phyloP scores from a whole-genome alignment of 805 yeast species.

The Teunomyces funiuensis region DNA sequence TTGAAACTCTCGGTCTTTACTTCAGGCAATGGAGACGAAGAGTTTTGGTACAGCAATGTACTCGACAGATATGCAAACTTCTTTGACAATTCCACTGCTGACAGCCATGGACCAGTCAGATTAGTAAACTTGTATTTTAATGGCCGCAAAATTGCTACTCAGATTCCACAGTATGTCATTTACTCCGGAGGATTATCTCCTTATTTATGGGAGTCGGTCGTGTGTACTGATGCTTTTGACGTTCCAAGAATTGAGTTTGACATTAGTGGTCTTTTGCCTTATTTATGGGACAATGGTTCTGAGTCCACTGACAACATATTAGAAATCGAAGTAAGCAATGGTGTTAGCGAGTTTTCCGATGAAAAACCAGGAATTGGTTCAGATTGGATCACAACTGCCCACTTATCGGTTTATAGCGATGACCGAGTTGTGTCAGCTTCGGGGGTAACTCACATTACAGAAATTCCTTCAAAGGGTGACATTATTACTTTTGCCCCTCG shows the following conservation, averaged over 20 bases:
- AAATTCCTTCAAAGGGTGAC: slow-evolving; percentile 23
- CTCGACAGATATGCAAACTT: slow-evolving; percentile 46
- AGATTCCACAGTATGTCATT: slow-evolving; percentile 69
- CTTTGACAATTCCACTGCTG: slow-evolving; percentile 40
- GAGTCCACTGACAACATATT: slow-evolving; percentile 29
- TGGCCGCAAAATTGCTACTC: slow-evolving; percentile 57
- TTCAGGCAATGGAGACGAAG: slow-evolving; percentile 78
- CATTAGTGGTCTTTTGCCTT: slow-evolving; percentile 66
- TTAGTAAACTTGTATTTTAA: slow-evolving; percentile 61
- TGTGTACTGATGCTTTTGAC: slow-evolving; percentile 72
- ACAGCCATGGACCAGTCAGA: slow-evolving; percentile 73
- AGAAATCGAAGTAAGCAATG: slow-evolving; percentile 54
- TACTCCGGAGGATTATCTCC: slow-evolving; percentile 85
- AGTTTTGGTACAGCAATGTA: slow-evolving; percentile 75
- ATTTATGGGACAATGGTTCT: slow-evolving; percentile 47
- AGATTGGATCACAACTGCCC: slow-evolving; percentile 64
- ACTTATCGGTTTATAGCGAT: slow-evolving; percentile 54
- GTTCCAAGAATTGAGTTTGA: slow-evolving; percentile 70
- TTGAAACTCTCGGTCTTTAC: slow-evolving; percentile 59
- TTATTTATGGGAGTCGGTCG: slow-evolving; percentile 77
- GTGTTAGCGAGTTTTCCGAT: slow-evolving; percentile 36
- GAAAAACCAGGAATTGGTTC: slow-evolving; percentile 30
- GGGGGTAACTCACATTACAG: slow-evolving; percentile 36
- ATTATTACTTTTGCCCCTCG: slow-evolving; percentile 39
- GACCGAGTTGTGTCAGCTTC: slow-evolving; percentile 33